Conservation (phyloP, 805 yeast genomes). For the Komagataella pastoris region DNA sequence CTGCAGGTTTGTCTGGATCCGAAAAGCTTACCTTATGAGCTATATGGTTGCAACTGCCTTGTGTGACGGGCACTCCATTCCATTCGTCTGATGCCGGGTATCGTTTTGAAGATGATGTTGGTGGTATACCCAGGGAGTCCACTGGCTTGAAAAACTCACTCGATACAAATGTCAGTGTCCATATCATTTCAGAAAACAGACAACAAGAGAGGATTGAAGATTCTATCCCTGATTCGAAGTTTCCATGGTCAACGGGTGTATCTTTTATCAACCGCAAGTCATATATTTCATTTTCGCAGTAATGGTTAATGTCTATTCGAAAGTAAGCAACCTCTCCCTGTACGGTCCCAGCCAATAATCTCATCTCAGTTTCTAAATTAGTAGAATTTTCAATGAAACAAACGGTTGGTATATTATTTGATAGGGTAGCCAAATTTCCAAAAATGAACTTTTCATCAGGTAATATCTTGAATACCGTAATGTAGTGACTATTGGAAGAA, state of each 20-base stretch:
- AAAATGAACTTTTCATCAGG: slow-evolving; percentile 5
- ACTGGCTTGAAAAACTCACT: neutral
- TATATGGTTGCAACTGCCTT: neutral
- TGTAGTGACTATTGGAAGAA: slow-evolving; percentile 39
- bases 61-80: neutral
- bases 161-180: neutral
- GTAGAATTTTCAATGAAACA: slow-evolving; percentile 18
- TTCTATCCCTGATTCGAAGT: neutral
- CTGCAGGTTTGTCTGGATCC: neutral
- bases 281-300: neutral
- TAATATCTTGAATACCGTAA: slow-evolving; percentile 25
- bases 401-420: slow-evolving; percentile 46
- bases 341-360: neutral
- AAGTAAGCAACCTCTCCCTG: neutral
- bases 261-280: neutral
- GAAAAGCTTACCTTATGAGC: neutral
- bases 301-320: neutral
- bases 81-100: neutral
- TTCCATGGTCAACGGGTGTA: neutral
- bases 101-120: neutral
- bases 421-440: slow-evolving; percentile 21
- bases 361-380: slow-evolving; percentile 4
- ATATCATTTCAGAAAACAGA: neutral
- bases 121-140: neutral
- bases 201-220: neutral